phyloP scores from a whole-genome alignment of 2,329 filamentous ascomycete species.

The Cercospora sp. region DNA sequence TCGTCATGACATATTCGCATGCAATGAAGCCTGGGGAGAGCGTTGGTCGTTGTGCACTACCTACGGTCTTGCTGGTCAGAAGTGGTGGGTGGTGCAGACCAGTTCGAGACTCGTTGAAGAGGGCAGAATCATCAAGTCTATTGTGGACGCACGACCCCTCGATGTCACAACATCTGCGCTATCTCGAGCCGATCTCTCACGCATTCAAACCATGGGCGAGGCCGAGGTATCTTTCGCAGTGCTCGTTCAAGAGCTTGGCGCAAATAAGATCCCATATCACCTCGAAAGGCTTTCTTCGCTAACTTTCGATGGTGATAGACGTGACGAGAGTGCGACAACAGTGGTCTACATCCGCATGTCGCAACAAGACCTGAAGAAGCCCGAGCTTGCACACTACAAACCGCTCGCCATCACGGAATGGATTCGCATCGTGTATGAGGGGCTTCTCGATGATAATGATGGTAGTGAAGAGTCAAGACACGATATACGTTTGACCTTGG shows the following conservation, averaged over 20 bases:
- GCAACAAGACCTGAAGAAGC: neutral
- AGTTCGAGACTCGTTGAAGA: conserved; percentile 41
- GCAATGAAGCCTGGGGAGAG: conserved; percentile 67
- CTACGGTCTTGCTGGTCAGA: conserved; percentile 70
- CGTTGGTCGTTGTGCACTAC: conserved; percentile 70
- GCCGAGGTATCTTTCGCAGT: conserved; percentile 37
- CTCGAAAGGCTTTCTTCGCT: conserved; percentile 23
- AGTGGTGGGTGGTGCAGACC: conserved; percentile 74
- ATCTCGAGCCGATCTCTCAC: conserved; percentile 28
- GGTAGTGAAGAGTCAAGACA: conserved; percentile 37
- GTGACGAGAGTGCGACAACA: conserved; percentile 4
- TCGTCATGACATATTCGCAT: conserved; percentile 66
- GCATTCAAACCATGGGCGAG: conserved; percentile 44
- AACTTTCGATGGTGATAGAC: conserved; percentile 5
- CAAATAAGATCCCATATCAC: conserved; percentile 27
- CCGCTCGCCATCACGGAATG: conserved; percentile 13
- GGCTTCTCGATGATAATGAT: conserved; percentile 5
- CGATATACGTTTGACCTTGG: conserved; percentile 43
- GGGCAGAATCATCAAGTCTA: conserved; percentile 13
- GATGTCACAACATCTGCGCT: conserved; percentile 6
- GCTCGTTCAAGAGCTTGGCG: conserved; percentile 30
- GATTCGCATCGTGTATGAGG: conserved; percentile 20
- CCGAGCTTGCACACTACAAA: neutral
- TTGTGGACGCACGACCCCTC: conserved; percentile 27
- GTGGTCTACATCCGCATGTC: conserved; percentile 16